Conservation (phyloP, 345 rosid genomes). For the Aegle marmelos region DNA sequence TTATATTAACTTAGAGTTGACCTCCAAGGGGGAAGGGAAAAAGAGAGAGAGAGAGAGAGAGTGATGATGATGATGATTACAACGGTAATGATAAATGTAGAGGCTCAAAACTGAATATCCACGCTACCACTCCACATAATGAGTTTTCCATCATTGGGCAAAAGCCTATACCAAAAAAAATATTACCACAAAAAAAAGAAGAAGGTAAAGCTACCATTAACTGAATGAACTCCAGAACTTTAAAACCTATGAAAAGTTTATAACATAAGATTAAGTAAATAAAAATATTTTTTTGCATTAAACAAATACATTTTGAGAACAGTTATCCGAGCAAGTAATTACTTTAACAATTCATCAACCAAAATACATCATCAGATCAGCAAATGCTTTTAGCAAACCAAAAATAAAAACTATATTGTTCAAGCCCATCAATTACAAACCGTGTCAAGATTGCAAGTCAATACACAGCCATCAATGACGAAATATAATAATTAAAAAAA, state of each 20-base stretch:
- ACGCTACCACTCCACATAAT: constrained; percentile 8
- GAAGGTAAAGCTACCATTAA: not conserved
- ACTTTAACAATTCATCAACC: not conserved
- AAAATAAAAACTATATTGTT: not conserved
- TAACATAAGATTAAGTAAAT: not conserved
- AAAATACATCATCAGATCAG: not conserved
- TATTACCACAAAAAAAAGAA: not conserved
- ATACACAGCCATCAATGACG: not conserved
- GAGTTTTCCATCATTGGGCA: constrained; percentile 26
- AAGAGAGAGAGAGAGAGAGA: not conserved
- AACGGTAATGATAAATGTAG: not conserved
- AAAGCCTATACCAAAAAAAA: not conserved
- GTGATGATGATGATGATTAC: not conserved
- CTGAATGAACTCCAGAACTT: not conserved
- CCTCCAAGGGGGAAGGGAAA: not conserved
- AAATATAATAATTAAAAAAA: not conserved
- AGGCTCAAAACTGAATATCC: constrained; percentile 16
- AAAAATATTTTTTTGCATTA: not conserved
- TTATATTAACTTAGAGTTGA: too few species aligned
- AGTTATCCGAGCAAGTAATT: not conserved
- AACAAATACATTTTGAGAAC: not conserved
- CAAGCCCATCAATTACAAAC: not conserved
- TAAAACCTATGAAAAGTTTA: not conserved
- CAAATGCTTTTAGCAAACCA: not conserved
- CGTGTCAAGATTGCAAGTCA: not conserved